Conservation (phyloP, 768 basidiomycete genomes). For the Termitomyces sp. region DNA sequence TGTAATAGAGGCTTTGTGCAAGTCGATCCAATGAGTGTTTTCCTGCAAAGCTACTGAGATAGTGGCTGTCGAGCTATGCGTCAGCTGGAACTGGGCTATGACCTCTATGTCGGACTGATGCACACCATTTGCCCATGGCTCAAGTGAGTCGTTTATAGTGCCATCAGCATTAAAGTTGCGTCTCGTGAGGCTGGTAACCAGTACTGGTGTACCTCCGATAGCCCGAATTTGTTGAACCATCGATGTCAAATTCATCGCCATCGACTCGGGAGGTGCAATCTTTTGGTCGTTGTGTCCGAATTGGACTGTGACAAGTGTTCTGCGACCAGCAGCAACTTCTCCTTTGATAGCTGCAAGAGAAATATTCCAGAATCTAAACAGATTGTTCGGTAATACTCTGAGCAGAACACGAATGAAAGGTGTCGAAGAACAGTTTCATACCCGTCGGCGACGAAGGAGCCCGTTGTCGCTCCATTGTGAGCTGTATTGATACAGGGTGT, state of each 20-base stretch:
- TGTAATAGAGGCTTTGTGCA: background rate
- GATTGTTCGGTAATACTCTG: background rate
- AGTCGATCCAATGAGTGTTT: background rate
- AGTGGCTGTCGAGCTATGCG: background rate
- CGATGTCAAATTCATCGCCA: background rate
- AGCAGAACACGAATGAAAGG: background rate
- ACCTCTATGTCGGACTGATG: background rate
- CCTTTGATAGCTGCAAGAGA: background rate
- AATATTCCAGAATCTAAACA: background rate
- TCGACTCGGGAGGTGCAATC: background rate
- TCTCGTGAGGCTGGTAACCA: background rate
- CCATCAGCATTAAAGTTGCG: background rate
- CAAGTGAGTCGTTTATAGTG: background rate
- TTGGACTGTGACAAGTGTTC: background rate
- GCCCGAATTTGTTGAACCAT: background rate
- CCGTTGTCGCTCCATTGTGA: background rate
- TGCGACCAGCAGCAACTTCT: background rate
- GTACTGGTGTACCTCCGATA: background rate
- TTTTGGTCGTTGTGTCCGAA: background rate
- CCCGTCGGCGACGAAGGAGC: background rate
- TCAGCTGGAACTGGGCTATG: background rate
- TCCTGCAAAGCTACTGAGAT: background rate
- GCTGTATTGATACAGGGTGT: background rate
- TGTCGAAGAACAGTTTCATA: background rate
- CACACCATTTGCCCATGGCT: background rate